Evolutionary conservation across 108 stramenopile species (phyloP), one percentile per base, ranked within the genome.

Genomic region (Cyclotella distinguenda): DNA sequence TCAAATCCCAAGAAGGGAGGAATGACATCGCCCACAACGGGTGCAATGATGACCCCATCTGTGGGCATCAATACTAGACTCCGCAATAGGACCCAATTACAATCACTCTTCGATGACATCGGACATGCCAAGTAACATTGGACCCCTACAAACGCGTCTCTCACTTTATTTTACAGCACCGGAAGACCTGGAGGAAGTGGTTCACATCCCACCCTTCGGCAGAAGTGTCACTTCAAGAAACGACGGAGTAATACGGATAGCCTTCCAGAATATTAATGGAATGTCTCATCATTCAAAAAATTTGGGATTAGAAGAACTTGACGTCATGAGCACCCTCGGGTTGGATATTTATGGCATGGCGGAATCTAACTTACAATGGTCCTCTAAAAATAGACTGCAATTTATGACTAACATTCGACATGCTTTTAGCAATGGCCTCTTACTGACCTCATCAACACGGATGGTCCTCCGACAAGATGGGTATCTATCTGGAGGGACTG

Each of bases 401-500:
- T n/a, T 46, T n/a, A n/a, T n/a, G 15, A 5, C 45, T n/a, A 15
- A n/a, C n/a, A n/a, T 7, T n/a, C 6, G 4, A 46, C 6, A 15
- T 46, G n/a, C n/a, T 15, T 19, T 46, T 46, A n/a, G n/a, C 19
- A 46, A 7, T n/a, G 45, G 45, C 7, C 5, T n/a, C 8, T 7
- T 16, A 55, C 12, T 6, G 5, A 35, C 27, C 2, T 7, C 33
- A 18, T n/a, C 32, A 55, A 12, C 16, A 34, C 2, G 19, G 5
- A 5, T n/a, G n/a, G n/a, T 4, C 31, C 35, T 33, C 7, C 9
- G 33, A 4, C 13, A 55, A 7, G 33, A 12, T 4, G 54, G 54
- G 12, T 55, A 55, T 21, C 34, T 55, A 5, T 33, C 54, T 10
- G 54, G 34, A 6, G 54, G 54, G 3, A 55, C 54, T 34, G 33